phyloP scores from a whole-genome alignment of 106 monocot species.

The Ottelia alismoides region DNA sequence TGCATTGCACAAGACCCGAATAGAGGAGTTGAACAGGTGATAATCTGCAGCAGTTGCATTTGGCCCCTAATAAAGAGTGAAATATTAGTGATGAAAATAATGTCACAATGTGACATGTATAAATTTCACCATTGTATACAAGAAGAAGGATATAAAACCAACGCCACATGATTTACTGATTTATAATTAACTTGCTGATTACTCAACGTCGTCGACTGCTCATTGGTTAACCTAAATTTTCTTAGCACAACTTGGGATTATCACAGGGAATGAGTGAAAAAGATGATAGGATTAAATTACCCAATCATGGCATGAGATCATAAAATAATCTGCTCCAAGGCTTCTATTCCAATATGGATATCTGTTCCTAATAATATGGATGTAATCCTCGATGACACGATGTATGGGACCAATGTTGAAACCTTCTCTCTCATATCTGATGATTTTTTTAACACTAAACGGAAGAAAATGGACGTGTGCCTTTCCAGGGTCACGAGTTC shows the following conservation, averaged over 20 bases:
- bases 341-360: conserved; percentile 54
- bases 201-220: too few relatives aligned
- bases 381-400: conserved; percentile 27
- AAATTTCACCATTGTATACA: too few relatives aligned
- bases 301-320: conserved; percentile 58
- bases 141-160: too few relatives aligned
- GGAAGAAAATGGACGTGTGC: too few relatives aligned
- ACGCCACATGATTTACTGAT: too few relatives aligned
- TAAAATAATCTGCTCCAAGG: conserved; percentile 54
- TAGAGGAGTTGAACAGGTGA: conserved; percentile 40
- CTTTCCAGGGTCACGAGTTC: conserved; percentile 40
- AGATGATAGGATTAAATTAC: too few relatives aligned
- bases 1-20: conserved; percentile 58
- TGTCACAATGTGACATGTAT: too few relatives aligned
- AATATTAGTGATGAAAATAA: too few relatives aligned
- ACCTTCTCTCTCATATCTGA: conserved; percentile 22
- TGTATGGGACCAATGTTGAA: conserved; percentile 18
- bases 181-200: too few relatives aligned
- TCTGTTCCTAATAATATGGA: conserved; percentile 15
- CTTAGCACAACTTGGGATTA: too few relatives aligned
- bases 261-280: too few relatives aligned
- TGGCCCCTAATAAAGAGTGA: not conserved
- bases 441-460: conserved; percentile 35
- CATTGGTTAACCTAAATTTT: too few relatives aligned
- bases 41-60: conserved; percentile 3